Evolutionary conservation across 1,139 yeast genomes (phyloP).

Genomic region (Suhomyces wounanorum): DNA sequence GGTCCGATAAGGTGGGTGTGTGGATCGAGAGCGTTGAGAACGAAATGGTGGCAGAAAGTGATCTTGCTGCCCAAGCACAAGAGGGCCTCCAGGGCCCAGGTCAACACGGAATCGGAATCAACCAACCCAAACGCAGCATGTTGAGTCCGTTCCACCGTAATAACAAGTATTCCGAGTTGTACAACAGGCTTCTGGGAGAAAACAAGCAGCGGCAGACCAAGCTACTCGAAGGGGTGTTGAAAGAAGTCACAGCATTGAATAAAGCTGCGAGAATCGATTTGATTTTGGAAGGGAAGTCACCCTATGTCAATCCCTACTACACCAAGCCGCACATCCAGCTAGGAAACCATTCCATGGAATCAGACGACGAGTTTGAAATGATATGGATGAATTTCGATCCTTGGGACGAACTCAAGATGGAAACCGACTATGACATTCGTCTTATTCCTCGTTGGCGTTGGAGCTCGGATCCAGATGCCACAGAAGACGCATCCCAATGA

Average conservation of each 20-base stretch:
- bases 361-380: slow-evolving; percentile 46
- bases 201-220: slow-evolving; percentile 24
- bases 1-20: slow-evolving; percentile 41
- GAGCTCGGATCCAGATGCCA: slow-evolving; percentile 3
- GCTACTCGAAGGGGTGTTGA: slow-evolving; percentile 29
- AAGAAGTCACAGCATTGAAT: slow-evolving; percentile 38
- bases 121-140: background rate
- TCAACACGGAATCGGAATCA: background rate
- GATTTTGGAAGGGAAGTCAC: slow-evolving; percentile 36
- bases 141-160: slow-evolving; percentile 12
- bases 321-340: slow-evolving; percentile 41
- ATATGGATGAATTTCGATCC: slow-evolving; percentile 55
- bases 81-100: background rate
- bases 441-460: slow-evolving; percentile 36
- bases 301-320: slow-evolving; percentile 16
- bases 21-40: slow-evolving; percentile 28
- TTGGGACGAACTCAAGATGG: slow-evolving; percentile 51
- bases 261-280: slow-evolving; percentile 40
- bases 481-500: background rate
- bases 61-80: slow-evolving; percentile 1
- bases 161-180: slow-evolving; percentile 28
- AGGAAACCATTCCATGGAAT: slow-evolving; percentile 38
- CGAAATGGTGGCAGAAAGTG: slow-evolving; percentile 8
- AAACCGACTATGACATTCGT: slow-evolving; percentile 43
- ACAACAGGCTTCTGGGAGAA: slow-evolving; percentile 26